phyloP scores from a whole-genome alignment of 176 grass and related monocot species.

The Aegilops speltoides region DNA sequence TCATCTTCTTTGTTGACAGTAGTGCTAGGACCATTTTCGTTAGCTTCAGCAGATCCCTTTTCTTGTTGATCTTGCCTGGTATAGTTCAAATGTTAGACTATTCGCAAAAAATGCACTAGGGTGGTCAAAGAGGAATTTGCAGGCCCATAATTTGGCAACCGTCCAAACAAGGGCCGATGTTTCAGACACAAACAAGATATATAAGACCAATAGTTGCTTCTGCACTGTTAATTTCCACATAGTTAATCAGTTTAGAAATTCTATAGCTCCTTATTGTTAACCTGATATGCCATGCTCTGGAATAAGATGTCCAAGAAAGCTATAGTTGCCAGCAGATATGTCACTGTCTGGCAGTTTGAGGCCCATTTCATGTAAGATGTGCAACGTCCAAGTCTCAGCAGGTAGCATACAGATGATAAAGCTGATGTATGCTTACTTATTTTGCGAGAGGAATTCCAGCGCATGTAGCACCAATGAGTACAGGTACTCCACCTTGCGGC shows the following conservation, averaged over 20 bases:
- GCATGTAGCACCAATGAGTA: slow-evolving; percentile 83
- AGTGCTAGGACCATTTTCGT: slow-evolving; percentile 48
- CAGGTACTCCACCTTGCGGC: slow-evolving; percentile 93
- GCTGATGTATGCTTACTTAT: slow-evolving; percentile 59
- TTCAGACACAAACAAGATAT: neutral
- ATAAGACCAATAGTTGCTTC: neutral
- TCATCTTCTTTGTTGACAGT: slow-evolving; percentile 58
- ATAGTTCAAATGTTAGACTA: slow-evolving; percentile 29
- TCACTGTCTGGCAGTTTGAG: slow-evolving; percentile 5
- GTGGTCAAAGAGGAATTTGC: neutral
- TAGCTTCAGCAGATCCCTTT: slow-evolving; percentile 50
- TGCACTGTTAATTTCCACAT: neutral
- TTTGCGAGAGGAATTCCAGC: slow-evolving; percentile 83
- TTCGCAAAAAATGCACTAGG: slow-evolving; percentile 17
- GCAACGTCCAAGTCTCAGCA: neutral
- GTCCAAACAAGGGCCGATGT: neutral
- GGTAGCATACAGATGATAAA: neutral
- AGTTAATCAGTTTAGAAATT: neutral
- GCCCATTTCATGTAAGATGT: slow-evolving; percentile 1
- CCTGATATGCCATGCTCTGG: neutral
- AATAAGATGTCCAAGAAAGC: neutral
- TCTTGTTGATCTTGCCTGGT: slow-evolving; percentile 78
- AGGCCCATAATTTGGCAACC: neutral
- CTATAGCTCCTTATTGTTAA: neutral
- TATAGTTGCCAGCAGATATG: neutral